phyloP scores from a whole-genome alignment of 2,329 filamentous ascomycete genomes.

The Lasiodiplodia citricola region DNA sequence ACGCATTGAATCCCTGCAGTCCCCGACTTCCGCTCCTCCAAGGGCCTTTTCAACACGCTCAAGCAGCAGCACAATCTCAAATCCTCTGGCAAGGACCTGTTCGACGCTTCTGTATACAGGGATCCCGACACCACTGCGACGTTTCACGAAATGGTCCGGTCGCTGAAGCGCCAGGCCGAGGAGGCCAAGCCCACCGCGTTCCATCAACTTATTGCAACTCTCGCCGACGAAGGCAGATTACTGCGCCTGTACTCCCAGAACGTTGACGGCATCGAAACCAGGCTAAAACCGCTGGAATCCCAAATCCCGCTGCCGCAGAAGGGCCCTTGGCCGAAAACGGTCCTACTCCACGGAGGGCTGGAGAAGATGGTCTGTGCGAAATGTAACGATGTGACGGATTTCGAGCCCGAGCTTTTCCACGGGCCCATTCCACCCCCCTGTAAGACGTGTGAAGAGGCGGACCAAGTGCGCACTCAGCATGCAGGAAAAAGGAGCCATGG shows the following conservation, averaged over 20 bases:
- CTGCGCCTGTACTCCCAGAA: slow-evolving; percentile 95
- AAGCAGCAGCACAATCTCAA: slow-evolving; percentile 89
- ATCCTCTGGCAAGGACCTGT: slow-evolving; percentile 90
- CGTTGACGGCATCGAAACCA: slow-evolving; percentile 92
- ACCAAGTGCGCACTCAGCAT: slow-evolving; percentile 74
- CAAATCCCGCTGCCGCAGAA: slow-evolving; percentile 81
- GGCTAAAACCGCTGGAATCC: slow-evolving; percentile 78
- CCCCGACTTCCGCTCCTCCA: slow-evolving; percentile 92
- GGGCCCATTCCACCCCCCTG: slow-evolving; percentile 85
- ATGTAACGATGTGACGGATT: slow-evolving; percentile 76
- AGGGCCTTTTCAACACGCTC: slow-evolving; percentile 84
- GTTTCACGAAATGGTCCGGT: slow-evolving; percentile 96
- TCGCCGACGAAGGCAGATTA: slow-evolving; percentile 84
- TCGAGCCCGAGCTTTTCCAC: slow-evolving; percentile 80
- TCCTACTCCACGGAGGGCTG: slow-evolving; percentile 92
- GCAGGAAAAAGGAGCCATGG: slow-evolving; percentile 92
- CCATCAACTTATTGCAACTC: slow-evolving; percentile 89
- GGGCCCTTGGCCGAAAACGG: slow-evolving; percentile 89
- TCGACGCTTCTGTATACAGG: slow-evolving; percentile 97
- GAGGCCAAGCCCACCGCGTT: slow-evolving; percentile 83
- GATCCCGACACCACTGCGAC: slow-evolving; percentile 85
- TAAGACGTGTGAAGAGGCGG: slow-evolving; percentile 72
- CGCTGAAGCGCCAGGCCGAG: slow-evolving; percentile 78
- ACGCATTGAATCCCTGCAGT: slow-evolving; percentile 56
- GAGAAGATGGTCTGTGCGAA: slow-evolving; percentile 98